phyloP scores from a whole-genome alignment of 1,139 yeast species.

The Lodderomyces oxycetoniae region DNA sequence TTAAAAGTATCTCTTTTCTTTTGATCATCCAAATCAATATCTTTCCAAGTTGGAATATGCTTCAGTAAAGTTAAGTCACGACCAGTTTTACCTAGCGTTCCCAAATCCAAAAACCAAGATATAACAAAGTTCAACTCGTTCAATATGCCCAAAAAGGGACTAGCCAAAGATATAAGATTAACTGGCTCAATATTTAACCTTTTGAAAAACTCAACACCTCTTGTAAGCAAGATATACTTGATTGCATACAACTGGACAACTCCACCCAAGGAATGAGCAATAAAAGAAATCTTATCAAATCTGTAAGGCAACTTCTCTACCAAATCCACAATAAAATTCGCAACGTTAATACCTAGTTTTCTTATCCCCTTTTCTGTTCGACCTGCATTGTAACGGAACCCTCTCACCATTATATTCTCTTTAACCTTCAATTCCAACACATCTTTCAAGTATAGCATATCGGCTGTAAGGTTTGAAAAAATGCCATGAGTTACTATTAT shows the following conservation, averaged over 20 bases:
- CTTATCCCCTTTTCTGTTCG: conserved; percentile 86
- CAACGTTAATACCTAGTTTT: conserved; percentile 74
- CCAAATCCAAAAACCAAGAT: conserved; percentile 77
- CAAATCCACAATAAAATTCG: conserved; percentile 60
- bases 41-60: conserved; percentile 19
- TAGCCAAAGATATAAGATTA: conserved; percentile 77
- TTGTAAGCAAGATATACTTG: conserved; percentile 60
- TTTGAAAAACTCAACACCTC: conserved; percentile 52
- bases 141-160: conserved; percentile 79
- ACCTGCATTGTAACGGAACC: conserved; percentile 79
- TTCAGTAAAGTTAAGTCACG: conserved; percentile 70
- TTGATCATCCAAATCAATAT: conserved; percentile 12
- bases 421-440: conserved; percentile 56
- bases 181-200: conserved; percentile 50
- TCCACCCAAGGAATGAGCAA: conserved; percentile 94
- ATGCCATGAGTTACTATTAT: conserved; percentile 85
- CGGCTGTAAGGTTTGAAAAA: conserved; percentile 85
- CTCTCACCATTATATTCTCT: conserved; percentile 72
- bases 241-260: conserved; percentile 84
- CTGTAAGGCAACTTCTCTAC: conserved; percentile 33
- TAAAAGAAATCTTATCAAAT: conserved; percentile 67
- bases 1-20: conserved; percentile 23
- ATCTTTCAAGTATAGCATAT: conserved; percentile 82
- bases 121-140: conserved; percentile 85
- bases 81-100: conserved; percentile 89